Conservation (phyloP, 2,329 filamentous ascomycete species). For the Polytolypa hystricis region DNA sequence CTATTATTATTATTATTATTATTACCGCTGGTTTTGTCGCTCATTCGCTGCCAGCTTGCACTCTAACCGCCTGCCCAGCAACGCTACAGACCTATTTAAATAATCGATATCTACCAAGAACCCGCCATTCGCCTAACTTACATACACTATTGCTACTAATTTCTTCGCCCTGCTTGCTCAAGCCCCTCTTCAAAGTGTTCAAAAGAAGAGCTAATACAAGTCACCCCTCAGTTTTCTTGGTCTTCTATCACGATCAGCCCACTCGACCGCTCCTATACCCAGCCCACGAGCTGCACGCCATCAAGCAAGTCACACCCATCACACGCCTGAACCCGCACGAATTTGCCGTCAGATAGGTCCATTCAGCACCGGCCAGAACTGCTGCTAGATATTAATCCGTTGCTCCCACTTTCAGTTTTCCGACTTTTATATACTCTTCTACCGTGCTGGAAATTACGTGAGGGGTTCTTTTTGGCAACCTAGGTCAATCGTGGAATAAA, state of each 20-base stretch:
- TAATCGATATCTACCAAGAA: not conserved
- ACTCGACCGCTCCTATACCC: not conserved
- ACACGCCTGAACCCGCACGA: slow-evolving; percentile 1
- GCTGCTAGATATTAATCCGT: not conserved
- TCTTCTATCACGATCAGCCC: slow-evolving; percentile 1
- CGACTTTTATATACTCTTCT: not conserved
- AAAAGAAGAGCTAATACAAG: not conserved
- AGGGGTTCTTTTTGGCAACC: not conserved
- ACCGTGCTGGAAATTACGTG: not conserved
- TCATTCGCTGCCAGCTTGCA: not conserved
- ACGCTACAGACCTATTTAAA: not conserved
- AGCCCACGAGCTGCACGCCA: slow-evolving; percentile 2
- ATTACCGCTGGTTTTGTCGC: not conserved
- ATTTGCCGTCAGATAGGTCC: not conserved
- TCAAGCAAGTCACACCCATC: slow-evolving; percentile 8
- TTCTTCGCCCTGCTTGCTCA: not conserved
- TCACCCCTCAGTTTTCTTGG: slow-evolving; percentile 1
- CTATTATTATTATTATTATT: not conserved
- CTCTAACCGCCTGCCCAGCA: too few species aligned
- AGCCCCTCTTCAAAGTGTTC: not conserved
- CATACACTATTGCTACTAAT: not conserved
- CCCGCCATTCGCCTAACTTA: not conserved
- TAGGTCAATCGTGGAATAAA: not conserved
- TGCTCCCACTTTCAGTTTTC: not conserved
- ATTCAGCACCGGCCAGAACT: not conserved